Evolutionary conservation across 495 filamentous ascomycete species (phyloP).

Genomic region (Penicillium macrosclerotiorum): DNA sequence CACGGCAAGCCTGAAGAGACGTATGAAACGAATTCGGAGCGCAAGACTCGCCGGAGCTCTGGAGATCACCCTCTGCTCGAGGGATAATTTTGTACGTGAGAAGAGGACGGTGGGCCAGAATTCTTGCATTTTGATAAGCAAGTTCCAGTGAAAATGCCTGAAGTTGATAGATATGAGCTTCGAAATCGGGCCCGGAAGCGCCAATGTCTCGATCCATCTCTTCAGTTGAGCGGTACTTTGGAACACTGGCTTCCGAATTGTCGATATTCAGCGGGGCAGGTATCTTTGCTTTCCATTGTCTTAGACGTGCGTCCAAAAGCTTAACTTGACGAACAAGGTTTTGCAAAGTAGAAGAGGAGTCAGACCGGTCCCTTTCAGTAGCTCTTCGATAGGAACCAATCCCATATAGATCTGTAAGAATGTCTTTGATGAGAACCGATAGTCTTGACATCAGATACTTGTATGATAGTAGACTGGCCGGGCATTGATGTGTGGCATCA

Average conservation of each 20-base stretch:
- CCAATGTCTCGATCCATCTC: slow-evolving; percentile 28
- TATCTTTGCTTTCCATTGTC: slow-evolving; percentile 19
- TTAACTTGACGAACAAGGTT: slow-evolving; percentile 14
- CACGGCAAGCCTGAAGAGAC: slow-evolving; percentile 20
- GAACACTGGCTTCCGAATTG: neutral
- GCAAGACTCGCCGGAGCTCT: neutral
- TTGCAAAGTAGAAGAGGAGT: neutral
- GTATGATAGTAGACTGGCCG: slow-evolving; percentile 24
- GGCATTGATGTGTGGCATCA: slow-evolving; percentile 5
- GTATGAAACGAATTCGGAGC: slow-evolving; percentile 3
- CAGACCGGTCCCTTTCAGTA: neutral
- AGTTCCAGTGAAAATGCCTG: slow-evolving; percentile 28
- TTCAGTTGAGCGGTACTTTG: slow-evolving; percentile 15
- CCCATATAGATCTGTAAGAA: slow-evolving; percentile 26
- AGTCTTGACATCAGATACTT: slow-evolving; percentile 33
- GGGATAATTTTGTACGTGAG: slow-evolving; percentile 17
- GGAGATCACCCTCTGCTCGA: neutral
- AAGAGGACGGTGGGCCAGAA: slow-evolving; percentile 26
- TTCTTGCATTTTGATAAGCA: slow-evolving; percentile 26
- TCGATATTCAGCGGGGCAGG: slow-evolving; percentile 11
- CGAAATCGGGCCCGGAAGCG: slow-evolving; percentile 24
- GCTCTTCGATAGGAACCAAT: slow-evolving; percentile 1
- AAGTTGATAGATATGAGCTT: slow-evolving; percentile 28
- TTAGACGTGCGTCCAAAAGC: slow-evolving; percentile 5
- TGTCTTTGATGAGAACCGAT: slow-evolving; percentile 21